Evolutionary conservation across 1,284 basidiomycete species (phyloP).

Genomic region (Malassezia dermatis): DNA sequence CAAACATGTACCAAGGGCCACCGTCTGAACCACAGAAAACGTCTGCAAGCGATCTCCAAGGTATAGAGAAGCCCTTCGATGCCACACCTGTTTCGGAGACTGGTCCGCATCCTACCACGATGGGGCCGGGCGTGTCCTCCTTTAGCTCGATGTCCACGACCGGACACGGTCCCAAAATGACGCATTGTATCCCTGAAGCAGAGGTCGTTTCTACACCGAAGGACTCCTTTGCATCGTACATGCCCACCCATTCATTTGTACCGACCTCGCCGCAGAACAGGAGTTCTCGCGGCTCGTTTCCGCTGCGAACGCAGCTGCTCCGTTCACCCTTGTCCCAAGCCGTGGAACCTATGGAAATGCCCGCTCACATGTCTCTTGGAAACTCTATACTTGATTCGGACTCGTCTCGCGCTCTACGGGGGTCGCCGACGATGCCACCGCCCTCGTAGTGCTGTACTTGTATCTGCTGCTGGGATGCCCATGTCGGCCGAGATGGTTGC

Average conservation of each 20-base stretch:
- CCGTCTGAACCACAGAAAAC: no score
- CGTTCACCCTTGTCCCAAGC: background rate
- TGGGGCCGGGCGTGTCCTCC: no score
- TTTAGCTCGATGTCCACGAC: no score
- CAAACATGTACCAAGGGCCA: no score
- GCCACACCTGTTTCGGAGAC: no score
- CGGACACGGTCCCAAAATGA: background rate
- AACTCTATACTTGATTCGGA: background rate
- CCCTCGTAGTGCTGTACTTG: background rate
- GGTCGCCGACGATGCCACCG: background rate
- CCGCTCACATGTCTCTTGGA: background rate
- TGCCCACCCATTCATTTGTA: conserved; percentile 43
- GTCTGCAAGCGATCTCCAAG: no score
- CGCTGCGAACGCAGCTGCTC: background rate
- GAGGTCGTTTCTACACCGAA: background rate
- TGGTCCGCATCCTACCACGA: no score
- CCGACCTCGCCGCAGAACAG: background rate
- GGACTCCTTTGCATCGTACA: background rate
- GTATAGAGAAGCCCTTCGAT: no score
- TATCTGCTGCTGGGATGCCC: background rate
- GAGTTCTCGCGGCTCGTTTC: conserved; percentile 1
- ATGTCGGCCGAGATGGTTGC: background rate
- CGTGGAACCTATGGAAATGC: background rate
- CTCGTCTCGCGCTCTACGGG: background rate
- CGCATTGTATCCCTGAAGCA: background rate